A percentile compares a stretch with the other conserved stretches of the same genome.
These are phyloP conservation scores for Colletotrichum ledebouriae DNA, from an alignment of 2,329 filamentous ascomycete species.

Conservation along the genomic window DNA sequence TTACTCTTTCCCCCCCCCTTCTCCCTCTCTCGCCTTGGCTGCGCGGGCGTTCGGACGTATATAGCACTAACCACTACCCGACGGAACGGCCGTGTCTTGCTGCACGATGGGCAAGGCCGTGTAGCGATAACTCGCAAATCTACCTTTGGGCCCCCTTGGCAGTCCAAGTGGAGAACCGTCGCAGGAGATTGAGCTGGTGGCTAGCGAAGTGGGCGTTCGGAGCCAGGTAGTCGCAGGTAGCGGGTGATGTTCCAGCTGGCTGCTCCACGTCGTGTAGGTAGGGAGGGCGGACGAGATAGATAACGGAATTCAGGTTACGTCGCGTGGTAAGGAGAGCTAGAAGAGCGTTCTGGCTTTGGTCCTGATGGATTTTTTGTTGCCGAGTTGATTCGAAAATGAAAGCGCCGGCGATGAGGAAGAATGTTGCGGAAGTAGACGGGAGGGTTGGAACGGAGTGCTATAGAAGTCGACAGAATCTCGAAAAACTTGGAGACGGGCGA, in stretches of 20 bases:
- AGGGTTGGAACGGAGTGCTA: slow-evolving; percentile 3
- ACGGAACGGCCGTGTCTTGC: slow-evolving; percentile 15
- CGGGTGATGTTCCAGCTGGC: slow-evolving; percentile 35
- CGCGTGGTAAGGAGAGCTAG: slow-evolving; percentile 25
- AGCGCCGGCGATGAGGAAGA: not conserved
- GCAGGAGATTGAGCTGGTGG: slow-evolving; percentile 41
- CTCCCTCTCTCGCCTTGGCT: slow-evolving; percentile 5
- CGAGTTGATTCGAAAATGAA: too few species aligned
- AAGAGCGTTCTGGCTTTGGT: not conserved
- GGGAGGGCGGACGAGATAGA: slow-evolving; percentile 30
- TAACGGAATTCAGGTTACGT: slow-evolving; percentile 37
- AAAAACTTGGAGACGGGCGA: slow-evolving; percentile 10
- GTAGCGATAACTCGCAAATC: slow-evolving; percentile 35
- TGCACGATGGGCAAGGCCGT: slow-evolving; percentile 27
- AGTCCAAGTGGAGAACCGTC: slow-evolving; percentile 35
- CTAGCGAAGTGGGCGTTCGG: slow-evolving; percentile 35
- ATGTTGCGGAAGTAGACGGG: not conserved
- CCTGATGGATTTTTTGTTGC: not conserved
- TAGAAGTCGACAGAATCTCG: slow-evolving; percentile 10
- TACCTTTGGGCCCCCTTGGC: slow-evolving; percentile 23
- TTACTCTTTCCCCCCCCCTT: too few species aligned
- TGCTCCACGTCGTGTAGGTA: slow-evolving; percentile 35
- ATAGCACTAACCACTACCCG: slow-evolving; percentile 5
- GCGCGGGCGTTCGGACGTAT: slow-evolving; percentile 35
- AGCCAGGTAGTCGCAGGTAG: slow-evolving; percentile 37